Conservation (phyloP, 352 stramenopile genomes). For the Phytophthora agathidicida region DNA sequence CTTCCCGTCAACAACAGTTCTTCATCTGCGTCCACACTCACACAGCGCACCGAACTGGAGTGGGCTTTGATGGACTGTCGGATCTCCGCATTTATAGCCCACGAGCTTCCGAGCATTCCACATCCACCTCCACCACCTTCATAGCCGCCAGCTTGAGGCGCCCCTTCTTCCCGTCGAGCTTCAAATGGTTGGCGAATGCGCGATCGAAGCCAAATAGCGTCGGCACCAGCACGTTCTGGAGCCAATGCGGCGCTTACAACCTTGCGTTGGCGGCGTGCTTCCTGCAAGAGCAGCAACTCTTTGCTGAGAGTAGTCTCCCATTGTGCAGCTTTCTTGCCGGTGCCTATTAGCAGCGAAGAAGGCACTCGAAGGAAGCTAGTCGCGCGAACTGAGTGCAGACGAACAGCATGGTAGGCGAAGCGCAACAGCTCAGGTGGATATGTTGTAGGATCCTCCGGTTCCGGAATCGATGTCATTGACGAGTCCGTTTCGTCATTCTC, state of each 20-base stretch:
- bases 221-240: slow-evolving; percentile 29
- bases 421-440: slow-evolving; percentile 53
- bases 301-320: slow-evolving; percentile 62
- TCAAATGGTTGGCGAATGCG: slow-evolving; percentile 36
- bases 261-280: slow-evolving; percentile 56
- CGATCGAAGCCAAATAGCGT: slow-evolving; percentile 41
- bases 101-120: slow-evolving; percentile 25
- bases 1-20: slow-evolving; percentile 70
- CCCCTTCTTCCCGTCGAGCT: slow-evolving; percentile 20
- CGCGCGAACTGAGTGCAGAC: slow-evolving; percentile 60
- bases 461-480: slow-evolving; percentile 2
- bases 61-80: slow-evolving; percentile 66
- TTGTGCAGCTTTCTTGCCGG: slow-evolving; percentile 24
- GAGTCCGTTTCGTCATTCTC: slow-evolving; percentile 10
- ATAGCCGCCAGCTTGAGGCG: slow-evolving; percentile 28
- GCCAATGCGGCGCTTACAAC: slow-evolving; percentile 22
- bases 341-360: slow-evolving; percentile 35
- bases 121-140: slow-evolving; percentile 8
- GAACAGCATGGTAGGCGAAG: slow-evolving; percentile 58
- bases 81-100: slow-evolving; percentile 48
- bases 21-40: slow-evolving; percentile 67
- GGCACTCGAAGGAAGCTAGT: slow-evolving; percentile 71
- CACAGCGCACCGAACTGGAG: slow-evolving; percentile 58
- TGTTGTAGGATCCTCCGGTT: slow-evolving; percentile 16
- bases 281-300: slow-evolving; percentile 53